Conservation (phyloP, 2,329 filamentous ascomycete genomes). For the Neurospora crassa region DNA sequence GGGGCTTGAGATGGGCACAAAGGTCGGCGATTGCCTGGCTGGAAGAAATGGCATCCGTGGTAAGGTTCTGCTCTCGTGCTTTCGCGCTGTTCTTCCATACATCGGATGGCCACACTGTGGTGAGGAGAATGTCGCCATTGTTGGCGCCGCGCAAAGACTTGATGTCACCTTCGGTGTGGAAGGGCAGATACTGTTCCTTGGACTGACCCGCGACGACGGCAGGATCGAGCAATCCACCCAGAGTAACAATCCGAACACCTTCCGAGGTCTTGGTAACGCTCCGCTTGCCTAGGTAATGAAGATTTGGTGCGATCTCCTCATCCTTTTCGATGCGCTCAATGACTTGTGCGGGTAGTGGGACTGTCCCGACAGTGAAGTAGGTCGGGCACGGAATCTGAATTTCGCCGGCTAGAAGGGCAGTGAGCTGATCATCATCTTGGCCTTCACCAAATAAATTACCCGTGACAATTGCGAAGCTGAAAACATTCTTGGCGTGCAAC, state of each 20-base stretch:
- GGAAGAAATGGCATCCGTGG: slow-evolving; percentile 39
- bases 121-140: slow-evolving; percentile 77
- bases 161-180: slow-evolving; percentile 68
- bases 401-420: slow-evolving; percentile 59
- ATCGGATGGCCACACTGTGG: slow-evolving; percentile 71
- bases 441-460: slow-evolving; percentile 69
- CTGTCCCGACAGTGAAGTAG: slow-evolving; percentile 78
- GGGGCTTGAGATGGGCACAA: slow-evolving; percentile 70
- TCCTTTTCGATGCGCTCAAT: slow-evolving; percentile 64
- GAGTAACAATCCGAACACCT: slow-evolving; percentile 74
- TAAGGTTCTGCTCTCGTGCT: slow-evolving; percentile 42
- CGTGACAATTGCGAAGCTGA: slow-evolving; percentile 73
- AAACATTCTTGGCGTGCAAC: slow-evolving; percentile 79
- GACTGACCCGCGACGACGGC: slow-evolving; percentile 52
- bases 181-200: slow-evolving; percentile 65
- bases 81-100: slow-evolving; percentile 60
- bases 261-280: slow-evolving; percentile 83
- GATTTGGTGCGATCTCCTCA: slow-evolving; percentile 75
- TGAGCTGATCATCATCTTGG: slow-evolving; percentile 49
- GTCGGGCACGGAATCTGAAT: slow-evolving; percentile 70
- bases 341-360: slow-evolving; percentile 60
- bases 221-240: slow-evolving; percentile 65
- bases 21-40: slow-evolving; percentile 69
- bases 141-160: slow-evolving; percentile 67
- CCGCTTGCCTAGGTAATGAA: slow-evolving; percentile 82